Evolutionary conservation across 257 asterid genomes (phyloP).

Genomic region (Solanum stenotomum): DNA sequence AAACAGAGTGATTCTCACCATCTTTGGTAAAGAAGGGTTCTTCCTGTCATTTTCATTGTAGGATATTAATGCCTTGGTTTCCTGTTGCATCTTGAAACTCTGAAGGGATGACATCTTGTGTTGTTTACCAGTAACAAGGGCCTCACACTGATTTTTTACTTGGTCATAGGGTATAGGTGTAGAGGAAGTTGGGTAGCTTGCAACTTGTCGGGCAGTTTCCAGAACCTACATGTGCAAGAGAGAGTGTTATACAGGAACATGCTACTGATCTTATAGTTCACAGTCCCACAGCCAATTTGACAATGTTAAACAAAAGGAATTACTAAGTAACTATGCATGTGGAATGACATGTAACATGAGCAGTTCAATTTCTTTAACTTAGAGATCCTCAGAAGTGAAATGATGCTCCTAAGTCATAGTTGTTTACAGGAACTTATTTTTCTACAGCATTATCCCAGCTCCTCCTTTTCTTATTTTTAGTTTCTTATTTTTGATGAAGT

Average conservation of each 20-base stretch:
- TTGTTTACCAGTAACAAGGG: conserved; percentile 42
- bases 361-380: background rate
- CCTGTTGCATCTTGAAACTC: conserved; percentile 37
- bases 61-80: conserved; percentile 12
- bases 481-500: background rate
- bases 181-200: conserved; percentile 33
- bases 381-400: background rate
- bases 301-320: background rate
- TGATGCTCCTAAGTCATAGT: background rate
- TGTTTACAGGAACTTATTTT: background rate
- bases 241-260: background rate
- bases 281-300: background rate
- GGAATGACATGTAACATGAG: background rate
- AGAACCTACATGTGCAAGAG: conserved; percentile 15
- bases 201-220: conserved; percentile 43
- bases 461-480: background rate
- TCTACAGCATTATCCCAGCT: background rate
- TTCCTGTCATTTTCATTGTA: conserved; percentile 12
- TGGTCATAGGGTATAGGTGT: conserved; percentile 39
- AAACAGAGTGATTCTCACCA: conserved; percentile 13
- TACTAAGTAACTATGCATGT: background rate
- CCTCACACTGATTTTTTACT: conserved; percentile 42
- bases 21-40: background rate
- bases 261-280: background rate
- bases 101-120: conserved; percentile 36